Percentiles rank a stretch among this genome's conserved stretches.
Conservation (phyloP, 1,139 yeast species). For the Candida freyschussii region DNA sequence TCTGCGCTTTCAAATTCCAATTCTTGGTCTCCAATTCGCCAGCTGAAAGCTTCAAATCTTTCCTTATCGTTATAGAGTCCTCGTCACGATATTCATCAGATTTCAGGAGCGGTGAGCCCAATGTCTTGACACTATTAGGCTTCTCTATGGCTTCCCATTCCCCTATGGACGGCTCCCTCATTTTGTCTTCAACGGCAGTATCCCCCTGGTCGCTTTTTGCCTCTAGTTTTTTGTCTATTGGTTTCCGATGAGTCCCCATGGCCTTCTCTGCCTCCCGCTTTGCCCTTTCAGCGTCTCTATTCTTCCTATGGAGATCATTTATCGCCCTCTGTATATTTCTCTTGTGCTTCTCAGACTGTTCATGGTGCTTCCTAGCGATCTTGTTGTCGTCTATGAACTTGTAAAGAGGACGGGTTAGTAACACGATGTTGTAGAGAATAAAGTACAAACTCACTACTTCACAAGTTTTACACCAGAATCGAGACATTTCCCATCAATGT, state of each 20-base stretch:
- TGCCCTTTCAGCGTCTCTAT: slow-evolving; percentile 21
- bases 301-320: slow-evolving; percentile 30
- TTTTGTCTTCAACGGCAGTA: slow-evolving; percentile 2
- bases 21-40: slow-evolving; percentile 13
- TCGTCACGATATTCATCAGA: slow-evolving; percentile 8
- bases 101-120: slow-evolving; percentile 13
- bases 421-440: neutral
- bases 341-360: slow-evolving; percentile 35
- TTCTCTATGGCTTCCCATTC: slow-evolving; percentile 12
- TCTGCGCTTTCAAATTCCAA: slow-evolving; percentile 16
- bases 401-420: slow-evolving; percentile 6
- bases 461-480: slow-evolving; percentile 42
- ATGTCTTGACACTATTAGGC: slow-evolving; percentile 1
- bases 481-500: slow-evolving; percentile 28
- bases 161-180: slow-evolving; percentile 4
- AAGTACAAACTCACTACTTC: slow-evolving; percentile 31
- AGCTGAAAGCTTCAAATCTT: slow-evolving; percentile 7
- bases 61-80: neutral
- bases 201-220: neutral
- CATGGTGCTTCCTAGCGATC: slow-evolving; percentile 35
- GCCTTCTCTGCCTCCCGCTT: slow-evolving; percentile 2
- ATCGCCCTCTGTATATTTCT: slow-evolving; percentile 27
- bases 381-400: slow-evolving; percentile 41
- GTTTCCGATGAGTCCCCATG: neutral
- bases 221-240: slow-evolving; percentile 1